Conservation (phyloP, 1,284 basidiomycete species). For the Neotropicomus parvogracilis region DNA sequence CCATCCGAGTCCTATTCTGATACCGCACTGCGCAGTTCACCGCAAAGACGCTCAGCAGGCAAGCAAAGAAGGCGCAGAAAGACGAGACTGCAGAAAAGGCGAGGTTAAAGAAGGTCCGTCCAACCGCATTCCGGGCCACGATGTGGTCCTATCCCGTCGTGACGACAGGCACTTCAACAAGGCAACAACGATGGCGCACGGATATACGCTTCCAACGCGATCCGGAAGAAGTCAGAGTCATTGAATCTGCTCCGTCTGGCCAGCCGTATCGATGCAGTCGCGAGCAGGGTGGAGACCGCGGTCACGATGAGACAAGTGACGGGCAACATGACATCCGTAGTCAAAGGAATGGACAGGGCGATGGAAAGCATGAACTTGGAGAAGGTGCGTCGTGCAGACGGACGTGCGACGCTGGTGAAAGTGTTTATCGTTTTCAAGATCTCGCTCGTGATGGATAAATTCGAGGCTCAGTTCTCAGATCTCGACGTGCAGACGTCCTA, state of each 20-base stretch:
- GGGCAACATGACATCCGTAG: conserved; percentile 94
- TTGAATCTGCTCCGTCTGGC: conserved; percentile 87
- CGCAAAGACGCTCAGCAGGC: conserved; percentile 85
- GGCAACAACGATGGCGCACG: conserved; percentile 97
- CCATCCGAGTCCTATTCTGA: conserved; percentile 12
- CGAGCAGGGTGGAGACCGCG: conserved; percentile 96
- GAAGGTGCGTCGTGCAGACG: conserved; percentile 48
- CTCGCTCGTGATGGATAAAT: conserved; percentile 98
- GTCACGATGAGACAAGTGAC: conserved; percentile 96
- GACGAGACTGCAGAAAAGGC: conserved; percentile 85
- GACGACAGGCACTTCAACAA: conserved; percentile 86
- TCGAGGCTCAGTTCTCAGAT: conserved; percentile 94
- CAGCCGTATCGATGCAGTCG: conserved; percentile 94
- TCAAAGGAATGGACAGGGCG: conserved; percentile 97
- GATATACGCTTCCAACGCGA: conserved; percentile 98
- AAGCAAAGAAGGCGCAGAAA: conserved; percentile 95
- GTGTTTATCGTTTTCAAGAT: conserved; percentile 59
- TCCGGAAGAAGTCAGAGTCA: conserved; percentile 95
- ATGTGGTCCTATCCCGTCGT: background rate
- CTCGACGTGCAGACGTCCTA: conserved; percentile 97
- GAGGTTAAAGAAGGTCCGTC: conserved; percentile 82
- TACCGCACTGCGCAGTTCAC: conserved; percentile 68
- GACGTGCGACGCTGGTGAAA: background rate
- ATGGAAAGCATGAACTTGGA: conserved; percentile 99
- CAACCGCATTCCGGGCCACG: background rate